A percentile compares a stretch with the other conserved stretches of the same genome.
phyloP scores from a whole-genome alignment of 2,329 filamentous ascomycete genomes.

The Ilyonectria destructans region DNA sequence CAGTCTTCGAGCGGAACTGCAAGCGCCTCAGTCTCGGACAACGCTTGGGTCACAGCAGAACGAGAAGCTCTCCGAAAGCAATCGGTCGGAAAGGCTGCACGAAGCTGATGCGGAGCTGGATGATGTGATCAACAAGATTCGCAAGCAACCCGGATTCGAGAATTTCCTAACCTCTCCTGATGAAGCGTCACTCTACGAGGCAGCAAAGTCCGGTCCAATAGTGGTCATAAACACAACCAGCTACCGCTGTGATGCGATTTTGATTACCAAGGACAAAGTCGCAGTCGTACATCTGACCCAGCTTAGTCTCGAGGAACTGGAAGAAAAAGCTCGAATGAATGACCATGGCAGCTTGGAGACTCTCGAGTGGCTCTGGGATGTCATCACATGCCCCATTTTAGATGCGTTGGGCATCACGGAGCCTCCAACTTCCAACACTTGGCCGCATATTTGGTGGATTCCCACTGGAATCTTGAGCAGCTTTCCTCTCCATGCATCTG shows the following conservation, averaged over 20 bases:
- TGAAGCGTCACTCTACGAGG: conserved; percentile 38
- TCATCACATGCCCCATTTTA: background rate
- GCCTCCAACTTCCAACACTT: background rate
- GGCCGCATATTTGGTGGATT: conserved; percentile 11
- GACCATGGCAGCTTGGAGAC: background rate
- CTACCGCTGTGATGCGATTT: conserved; percentile 51
- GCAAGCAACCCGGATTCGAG: conserved; percentile 40
- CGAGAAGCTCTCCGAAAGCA: background rate
- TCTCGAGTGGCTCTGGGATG: conserved; percentile 3
- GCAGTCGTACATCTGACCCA: conserved; percentile 37
- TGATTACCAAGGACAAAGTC: conserved; percentile 43
- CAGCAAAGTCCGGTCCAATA: conserved; percentile 48
- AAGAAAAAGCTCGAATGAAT: background rate
- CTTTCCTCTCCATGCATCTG: conserved; percentile 1
- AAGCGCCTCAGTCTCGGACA: too few relatives aligned
- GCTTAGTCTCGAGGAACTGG: background rate
- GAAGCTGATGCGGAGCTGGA: background rate
- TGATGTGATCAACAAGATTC: conserved; percentile 8
- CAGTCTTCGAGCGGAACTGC: too few relatives aligned
- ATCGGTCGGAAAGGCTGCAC: background rate
- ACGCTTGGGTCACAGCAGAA: background rate
- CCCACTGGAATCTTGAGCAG: background rate
- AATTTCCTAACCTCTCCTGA: conserved; percentile 45
- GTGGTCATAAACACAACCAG: conserved; percentile 51
- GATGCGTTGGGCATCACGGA: background rate